phyloP scores from a whole-genome alignment of 2,329 filamentous ascomycete species.

The Simplicillium sp. region DNA sequence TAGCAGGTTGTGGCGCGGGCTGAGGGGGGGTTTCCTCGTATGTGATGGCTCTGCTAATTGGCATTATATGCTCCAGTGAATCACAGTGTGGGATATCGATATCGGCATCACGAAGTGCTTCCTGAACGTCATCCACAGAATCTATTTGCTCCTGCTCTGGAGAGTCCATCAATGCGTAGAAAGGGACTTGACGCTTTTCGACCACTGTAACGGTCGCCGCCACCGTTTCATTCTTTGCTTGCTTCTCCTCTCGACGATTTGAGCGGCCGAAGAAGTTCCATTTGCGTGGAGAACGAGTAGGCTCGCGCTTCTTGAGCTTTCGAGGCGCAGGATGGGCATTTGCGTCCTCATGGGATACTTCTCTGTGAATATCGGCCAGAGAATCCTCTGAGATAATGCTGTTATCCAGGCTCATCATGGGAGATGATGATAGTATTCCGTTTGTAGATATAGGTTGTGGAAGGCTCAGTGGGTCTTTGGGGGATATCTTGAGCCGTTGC shows the following conservation, averaged over 20 bases:
- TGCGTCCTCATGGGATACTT: conserved; percentile 20
- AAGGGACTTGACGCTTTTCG: conserved; percentile 43
- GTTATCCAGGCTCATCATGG: conserved; percentile 47
- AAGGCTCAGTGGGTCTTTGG: conserved; percentile 34
- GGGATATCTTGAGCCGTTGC: conserved; percentile 37
- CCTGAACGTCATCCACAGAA: conserved; percentile 28
- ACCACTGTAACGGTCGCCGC: conserved; percentile 38
- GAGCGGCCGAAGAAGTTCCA: conserved; percentile 56
- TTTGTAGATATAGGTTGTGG: conserved; percentile 44
- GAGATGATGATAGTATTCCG: conserved; percentile 29
- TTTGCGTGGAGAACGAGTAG: conserved; percentile 42
- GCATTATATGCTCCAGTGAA: no score
- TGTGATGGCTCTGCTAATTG: no score
- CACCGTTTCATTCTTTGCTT: conserved; percentile 24
- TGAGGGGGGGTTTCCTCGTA: conserved; percentile 6
- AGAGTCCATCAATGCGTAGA: conserved; percentile 53
- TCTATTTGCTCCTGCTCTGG: conserved; percentile 39
- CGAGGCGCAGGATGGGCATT: conserved; percentile 27
- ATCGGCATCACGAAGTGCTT: conserved; percentile 41
- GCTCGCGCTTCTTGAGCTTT: conserved; percentile 42
- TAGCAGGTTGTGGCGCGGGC: not conserved
- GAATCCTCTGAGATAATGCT: conserved; percentile 50
- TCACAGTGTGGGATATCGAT: conserved; percentile 14
- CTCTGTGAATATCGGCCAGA: conserved; percentile 27
- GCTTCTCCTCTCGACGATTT: conserved; percentile 27